Base-by-base conservation (phyloP, 192 early-diverging fungal species). In the Haplosporangium gracile region DNA sequence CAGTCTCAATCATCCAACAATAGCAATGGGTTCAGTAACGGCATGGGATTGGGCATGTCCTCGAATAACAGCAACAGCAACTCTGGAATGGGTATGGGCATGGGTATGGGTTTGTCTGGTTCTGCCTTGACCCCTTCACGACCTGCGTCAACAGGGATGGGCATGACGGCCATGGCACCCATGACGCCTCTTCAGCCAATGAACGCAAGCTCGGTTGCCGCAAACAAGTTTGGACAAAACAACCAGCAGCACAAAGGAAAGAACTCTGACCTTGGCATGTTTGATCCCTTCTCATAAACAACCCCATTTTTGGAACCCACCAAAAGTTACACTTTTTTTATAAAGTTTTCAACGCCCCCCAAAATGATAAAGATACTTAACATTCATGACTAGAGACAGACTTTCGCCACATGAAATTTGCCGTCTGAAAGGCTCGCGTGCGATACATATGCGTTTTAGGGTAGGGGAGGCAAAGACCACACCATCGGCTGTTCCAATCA, bases 241-340 rank as follows among this genome's bases (percentile, higher is more conserved):
- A 76, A 71, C 38, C 11, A n/a, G 32, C 75, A 75, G 49, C 74
- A 86, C 36, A 80, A 81, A 72, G 84, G 84, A 75, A 86, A 86
- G 79, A 86, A 86, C 40, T 78, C 78, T 15, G 84, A 86, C 34
- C 65, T 86, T 39, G 79, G 79, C 71, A 86, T 86, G 84, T 86
- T 86, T 81, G 84, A 86, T 72, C 84, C 84, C 9, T 86, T 86
- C 20, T 86, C 84, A 57, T 86, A 76, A 85, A 53, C 18, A 74
- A 11, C 38, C 45, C 42, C 1, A n/a, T 18, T 38, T 72, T 45
- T 36, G 9, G 13, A 65, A 9, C 4, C 60, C 16, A 1, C 60
- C 8, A 7, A 29, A 63, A 26, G 26, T 15, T 29, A 29, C 24
- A 26, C 13, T 65, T 65, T 29, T 63, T 63, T 29, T n/a, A 26